These are phyloP conservation scores for Nissolia schottii DNA, from an alignment of 306 rosid genomes.

Conservation along the genomic window DNA sequence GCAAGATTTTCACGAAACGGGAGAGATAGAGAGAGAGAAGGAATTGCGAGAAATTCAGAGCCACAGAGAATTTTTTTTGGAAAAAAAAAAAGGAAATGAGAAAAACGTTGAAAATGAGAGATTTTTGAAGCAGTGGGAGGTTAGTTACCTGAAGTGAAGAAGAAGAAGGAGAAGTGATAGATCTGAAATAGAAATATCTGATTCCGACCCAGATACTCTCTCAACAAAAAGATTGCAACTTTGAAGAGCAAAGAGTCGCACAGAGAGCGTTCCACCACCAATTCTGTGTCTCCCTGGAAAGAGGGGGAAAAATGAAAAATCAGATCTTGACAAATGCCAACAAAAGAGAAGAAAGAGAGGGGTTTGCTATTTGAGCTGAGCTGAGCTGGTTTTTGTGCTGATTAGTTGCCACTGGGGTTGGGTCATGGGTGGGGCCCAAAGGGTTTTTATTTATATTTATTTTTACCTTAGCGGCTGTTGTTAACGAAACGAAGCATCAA, in stretches of 20 bases:
- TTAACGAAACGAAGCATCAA: neutral
- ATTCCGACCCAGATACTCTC: slow-evolving; percentile 8
- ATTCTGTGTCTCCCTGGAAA: slow-evolving; percentile 2
- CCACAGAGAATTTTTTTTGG: neutral
- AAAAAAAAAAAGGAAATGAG: neutral
- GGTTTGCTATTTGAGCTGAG: no score
- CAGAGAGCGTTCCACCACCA: no score
- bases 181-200: slow-evolving; percentile 50
- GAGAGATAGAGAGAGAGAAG: neutral
- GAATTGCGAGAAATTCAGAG: neutral
- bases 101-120: neutral
- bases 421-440: neutral
- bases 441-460: no score
- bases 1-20: neutral
- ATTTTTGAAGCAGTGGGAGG: slow-evolving; percentile 1
- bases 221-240: slow-evolving; percentile 28
- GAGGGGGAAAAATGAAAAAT: slow-evolving; percentile 24
- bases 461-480: neutral
- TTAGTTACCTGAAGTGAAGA: slow-evolving; percentile 45
- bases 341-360: slow-evolving; percentile 23
- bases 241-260: no score
- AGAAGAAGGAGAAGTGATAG: slow-evolving; percentile 47
- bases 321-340: slow-evolving; percentile 61
- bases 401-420: neutral
- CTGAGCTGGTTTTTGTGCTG: no score